Percentiles rank a stretch among this genome's conserved stretches.
These are phyloP conservation scores for Cryptococcus sp. DNA, from an alignment of 1,284 basidiomycete genomes.

Conservation along the genomic window DNA sequence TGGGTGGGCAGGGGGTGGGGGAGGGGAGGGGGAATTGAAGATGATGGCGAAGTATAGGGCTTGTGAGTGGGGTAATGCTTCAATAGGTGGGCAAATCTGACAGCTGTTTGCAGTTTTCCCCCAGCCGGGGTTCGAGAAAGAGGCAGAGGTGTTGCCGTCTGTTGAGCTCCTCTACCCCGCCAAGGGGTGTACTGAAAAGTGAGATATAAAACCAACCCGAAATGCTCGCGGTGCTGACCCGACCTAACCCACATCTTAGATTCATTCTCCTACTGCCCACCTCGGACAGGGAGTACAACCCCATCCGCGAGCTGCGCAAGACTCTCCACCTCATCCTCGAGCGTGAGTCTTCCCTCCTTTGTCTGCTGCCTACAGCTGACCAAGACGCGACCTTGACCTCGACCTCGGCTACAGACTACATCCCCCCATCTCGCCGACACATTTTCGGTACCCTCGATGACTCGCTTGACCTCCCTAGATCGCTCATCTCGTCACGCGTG, in stretches of 20 bases:
- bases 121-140: conserved; percentile 43
- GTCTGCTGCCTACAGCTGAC: neutral
- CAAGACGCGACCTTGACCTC: neutral
- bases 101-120: conserved; percentile 24
- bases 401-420: conserved; percentile 28
- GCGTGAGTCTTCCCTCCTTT: conserved; percentile 24
- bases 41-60: conserved; percentile 31
- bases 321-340: conserved; percentile 40
- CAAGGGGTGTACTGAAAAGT: conserved; percentile 42
- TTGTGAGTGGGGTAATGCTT: conserved; percentile 25
- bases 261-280: conserved; percentile 46
- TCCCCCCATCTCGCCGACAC: conserved; percentile 36
- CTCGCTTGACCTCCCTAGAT: conserved; percentile 26
- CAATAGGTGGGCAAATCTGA: neutral
- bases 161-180: conserved; percentile 51
- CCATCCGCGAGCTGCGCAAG: conserved; percentile 48
- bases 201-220: conserved; percentile 5
- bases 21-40: conserved; percentile 13
- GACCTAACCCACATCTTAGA: conserved; percentile 19
- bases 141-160: conserved; percentile 34
- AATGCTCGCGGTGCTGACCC: neutral
- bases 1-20: conserved; percentile 31
- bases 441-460: conserved; percentile 43
- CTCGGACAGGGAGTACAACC: conserved; percentile 49
- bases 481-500: conserved; percentile 25